Percentiles rank a stretch among this genome's conserved stretches.
Conservation (phyloP, 139 green algal genomes). For the Asterochloris erici region DNA sequence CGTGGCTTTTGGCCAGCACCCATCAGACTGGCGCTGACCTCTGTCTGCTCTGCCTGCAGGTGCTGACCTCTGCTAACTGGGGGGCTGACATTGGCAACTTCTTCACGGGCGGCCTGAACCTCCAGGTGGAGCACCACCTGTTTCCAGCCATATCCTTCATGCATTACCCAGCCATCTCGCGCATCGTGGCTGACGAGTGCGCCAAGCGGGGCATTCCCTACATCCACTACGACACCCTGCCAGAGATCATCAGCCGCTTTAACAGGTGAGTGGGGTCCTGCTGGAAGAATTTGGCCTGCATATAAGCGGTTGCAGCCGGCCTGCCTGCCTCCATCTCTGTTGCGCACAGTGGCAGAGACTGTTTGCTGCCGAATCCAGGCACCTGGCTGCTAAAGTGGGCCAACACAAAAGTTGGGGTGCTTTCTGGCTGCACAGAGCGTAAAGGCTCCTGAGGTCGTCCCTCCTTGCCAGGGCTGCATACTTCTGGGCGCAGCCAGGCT, state of each 20-base stretch:
- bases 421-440: background rate
- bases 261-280: background rate
- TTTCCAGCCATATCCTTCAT: slow-evolving; percentile 75
- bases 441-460: background rate
- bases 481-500: no score
- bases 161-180: slow-evolving; percentile 76
- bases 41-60: slow-evolving; percentile 78
- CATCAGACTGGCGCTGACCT: no score
- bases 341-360: background rate
- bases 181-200: slow-evolving; percentile 69
- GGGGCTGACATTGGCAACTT: slow-evolving; percentile 77
- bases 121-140: slow-evolving; percentile 77
- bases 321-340: background rate
- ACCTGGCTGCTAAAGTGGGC: no score
- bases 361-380: background rate
- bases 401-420: background rate
- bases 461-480: background rate
- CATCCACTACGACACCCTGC: slow-evolving; percentile 40
- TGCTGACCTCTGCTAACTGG: slow-evolving; percentile 82
- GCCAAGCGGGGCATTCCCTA: slow-evolving; percentile 64
- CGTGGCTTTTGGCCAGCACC: no score
- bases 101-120: slow-evolving; percentile 72
- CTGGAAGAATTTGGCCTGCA: background rate
- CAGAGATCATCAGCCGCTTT: background rate
- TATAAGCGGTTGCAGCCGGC: background rate